Base-by-base conservation (phyloP, 1,139 yeast species). In the Hyphopichia pseudoburtonii region DNA sequence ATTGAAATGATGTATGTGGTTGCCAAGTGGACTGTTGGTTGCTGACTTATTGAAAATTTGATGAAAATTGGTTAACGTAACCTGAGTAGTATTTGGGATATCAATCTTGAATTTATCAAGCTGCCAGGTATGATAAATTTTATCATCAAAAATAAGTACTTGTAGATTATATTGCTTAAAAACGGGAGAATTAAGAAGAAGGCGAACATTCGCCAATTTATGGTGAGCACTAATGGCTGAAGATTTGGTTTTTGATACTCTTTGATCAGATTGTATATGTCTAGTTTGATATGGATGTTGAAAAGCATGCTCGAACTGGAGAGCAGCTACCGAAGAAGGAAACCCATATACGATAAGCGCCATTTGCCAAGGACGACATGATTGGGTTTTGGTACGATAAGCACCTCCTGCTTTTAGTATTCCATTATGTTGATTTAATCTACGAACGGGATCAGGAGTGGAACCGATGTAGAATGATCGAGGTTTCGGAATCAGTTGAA, bases 381-480 rank as follows among this genome's bases (percentile, higher is more conserved):
- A 80, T 17, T 56, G 54, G 31, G 66, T 59, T 42, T 70, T 78
- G 1, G 95, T 86, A 31, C 78, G 61, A 50, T 64, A 78, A 0
- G 95, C 95, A 1, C 90, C 90, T 1, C 86, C 86, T 7, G 50
- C 48, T 17, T 62, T 63, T 15, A 82, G 53, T 4, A 72, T 77
- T 2, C 95, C 95, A 61, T 86, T 86, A 53, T 86, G 95, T 47
- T 86, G 95, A 28, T 87, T 59, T 5, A 86, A 62, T 33, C 95
- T 55, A 40, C 90, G 51, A 1, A 64, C 52, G 0, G 94, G 92
- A 50, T 83, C 74, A 0, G 92, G 90, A 0, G 92, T 83, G 1
- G 92, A 84, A 1, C 95, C 95, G 4, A 86, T 73, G 50, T 86
- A 86, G 47, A 79, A 79, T 5, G 83, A 73, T 30, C 66, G 63